Base-by-base conservation (phyloP, 257 asterid species). In the Solanum megistacrolobum region DNA sequence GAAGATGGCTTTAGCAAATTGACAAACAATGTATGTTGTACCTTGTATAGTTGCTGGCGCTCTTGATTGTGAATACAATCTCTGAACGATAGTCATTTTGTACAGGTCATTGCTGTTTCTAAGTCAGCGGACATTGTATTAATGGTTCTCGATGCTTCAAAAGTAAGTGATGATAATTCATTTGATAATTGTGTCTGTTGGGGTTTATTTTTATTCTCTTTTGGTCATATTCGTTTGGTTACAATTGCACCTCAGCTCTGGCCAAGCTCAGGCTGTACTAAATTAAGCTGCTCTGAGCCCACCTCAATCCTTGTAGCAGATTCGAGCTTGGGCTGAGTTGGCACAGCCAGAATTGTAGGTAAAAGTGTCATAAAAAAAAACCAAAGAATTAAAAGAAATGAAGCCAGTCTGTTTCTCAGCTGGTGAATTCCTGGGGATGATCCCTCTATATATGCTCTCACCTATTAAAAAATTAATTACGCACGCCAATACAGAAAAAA, bases 61-160 rank as follows among this genome's bases (percentile, higher is more conserved):
- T 82, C 39, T 81, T 81, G 38, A 81, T 81, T 81, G 27, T 9
- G 88, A 90, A 65, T 11, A 71, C 41, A 88, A 83, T 82, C 89
- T 89, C 85, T 85, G 73, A 72, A 39, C 71, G 73, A 34, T 86
- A 31, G 43, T 91, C 60, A 62, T 81, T 66, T 90, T 90, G 58
- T 87, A 88, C 91, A 96, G 99, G 99, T 97, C 81, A 97, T 97
- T 87, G 99, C 99, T 48, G 99, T 97, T 68, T 92, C 99, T 87
- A 97, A 97, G 91, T 97, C 98, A 71, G 95, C 99, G 10, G 99
- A 97, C 93, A 95, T 97, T 84, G 99, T 97, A 39, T 89, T 97
- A 92, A 97, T 97, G 96, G 93, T 93, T 89, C 93, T 93, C 7
- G 96, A 93, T 87, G 96, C 96, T 87, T 93, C 96, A 48, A 93